phyloP scores from a whole-genome alignment of 768 basidiomycete genomes.

The Psilocybe tampanensis region DNA sequence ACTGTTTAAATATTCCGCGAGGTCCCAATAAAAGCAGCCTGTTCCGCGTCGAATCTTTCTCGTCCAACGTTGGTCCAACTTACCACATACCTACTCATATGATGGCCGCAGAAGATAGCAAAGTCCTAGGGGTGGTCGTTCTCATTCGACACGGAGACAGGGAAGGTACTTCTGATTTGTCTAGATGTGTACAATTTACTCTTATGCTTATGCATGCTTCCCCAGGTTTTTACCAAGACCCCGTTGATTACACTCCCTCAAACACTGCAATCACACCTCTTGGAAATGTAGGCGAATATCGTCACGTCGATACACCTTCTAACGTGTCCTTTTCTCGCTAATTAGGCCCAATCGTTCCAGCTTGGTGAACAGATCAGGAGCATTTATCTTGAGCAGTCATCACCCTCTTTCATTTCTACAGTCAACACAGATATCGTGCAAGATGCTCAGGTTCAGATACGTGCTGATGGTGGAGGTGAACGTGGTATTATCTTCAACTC shows the following conservation, averaged over 20 bases:
- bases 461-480: slow-evolving; percentile 73
- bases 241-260: slow-evolving; percentile 56
- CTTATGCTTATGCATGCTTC: neutral
- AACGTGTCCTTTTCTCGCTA: neutral
- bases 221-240: slow-evolving; percentile 66
- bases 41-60: too few relatives aligned
- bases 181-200: neutral
- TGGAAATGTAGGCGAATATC: slow-evolving; percentile 61
- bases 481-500: slow-evolving; percentile 71
- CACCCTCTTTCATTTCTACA: slow-evolving; percentile 52
- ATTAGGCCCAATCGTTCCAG: slow-evolving; percentile 52
- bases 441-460: slow-evolving; percentile 42
- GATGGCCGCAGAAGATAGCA: slow-evolving; percentile 13
- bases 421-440: slow-evolving; percentile 39
- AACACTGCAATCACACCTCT: slow-evolving; percentile 67
- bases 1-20: neutral
- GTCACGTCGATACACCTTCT: slow-evolving; percentile 41
- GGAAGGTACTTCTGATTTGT: slow-evolving; percentile 31
- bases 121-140: slow-evolving; percentile 58
- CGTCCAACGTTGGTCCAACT: too few relatives aligned
- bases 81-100: neutral
- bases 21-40: too few relatives aligned
- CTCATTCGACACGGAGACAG: slow-evolving; percentile 64
- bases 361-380: slow-evolving; percentile 55
- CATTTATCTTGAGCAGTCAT: slow-evolving; percentile 55